Evolutionary conservation across 2,329 filamentous ascomycete genomes (phyloP).

Genomic region (Sclerotinia glacialis): DNA sequence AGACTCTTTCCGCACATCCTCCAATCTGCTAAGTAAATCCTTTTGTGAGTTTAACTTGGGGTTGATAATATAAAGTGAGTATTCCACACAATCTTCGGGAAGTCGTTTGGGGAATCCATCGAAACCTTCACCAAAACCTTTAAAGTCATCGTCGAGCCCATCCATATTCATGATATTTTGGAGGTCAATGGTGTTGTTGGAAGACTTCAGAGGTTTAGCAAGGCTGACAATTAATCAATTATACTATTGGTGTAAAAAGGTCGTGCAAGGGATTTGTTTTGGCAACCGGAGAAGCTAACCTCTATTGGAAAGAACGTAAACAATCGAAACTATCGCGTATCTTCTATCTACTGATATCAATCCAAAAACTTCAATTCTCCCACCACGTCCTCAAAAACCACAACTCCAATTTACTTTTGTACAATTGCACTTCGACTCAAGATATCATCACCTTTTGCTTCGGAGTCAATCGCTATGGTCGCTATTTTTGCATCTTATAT

Average conservation of each 20-base stretch:
- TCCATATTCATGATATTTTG: conserved; percentile 37
- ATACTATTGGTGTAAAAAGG: conserved; percentile 1
- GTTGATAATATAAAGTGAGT: conserved; percentile 72
- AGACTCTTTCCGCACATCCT: conserved; percentile 67
- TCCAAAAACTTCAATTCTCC: conserved; percentile 14
- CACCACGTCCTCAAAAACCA: background rate
- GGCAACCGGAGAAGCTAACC: conserved; percentile 22
- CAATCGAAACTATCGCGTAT: conserved; percentile 32
- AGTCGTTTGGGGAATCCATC: conserved; percentile 58
- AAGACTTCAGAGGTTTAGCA: too few relatives aligned
- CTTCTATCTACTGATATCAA: conserved; percentile 23
- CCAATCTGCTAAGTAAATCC: conserved; percentile 62
- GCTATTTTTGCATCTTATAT: conserved; percentile 29
- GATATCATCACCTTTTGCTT: conserved; percentile 31
- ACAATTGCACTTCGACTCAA: conserved; percentile 9
- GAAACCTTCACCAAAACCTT: conserved; percentile 65
- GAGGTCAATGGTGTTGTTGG: background rate
- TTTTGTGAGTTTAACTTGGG: conserved; percentile 51
- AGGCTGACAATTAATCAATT: conserved; percentile 4
- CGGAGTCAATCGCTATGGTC: conserved; percentile 36
- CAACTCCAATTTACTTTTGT: conserved; percentile 15
- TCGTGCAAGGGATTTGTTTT: background rate
- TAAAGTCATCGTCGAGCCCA: conserved; percentile 52
- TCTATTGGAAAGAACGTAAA: conserved; percentile 30
- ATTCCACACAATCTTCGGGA: conserved; percentile 83